Base-by-base conservation (phyloP, 176 grass and related monocot species). In the Carex scoparia region DNA sequence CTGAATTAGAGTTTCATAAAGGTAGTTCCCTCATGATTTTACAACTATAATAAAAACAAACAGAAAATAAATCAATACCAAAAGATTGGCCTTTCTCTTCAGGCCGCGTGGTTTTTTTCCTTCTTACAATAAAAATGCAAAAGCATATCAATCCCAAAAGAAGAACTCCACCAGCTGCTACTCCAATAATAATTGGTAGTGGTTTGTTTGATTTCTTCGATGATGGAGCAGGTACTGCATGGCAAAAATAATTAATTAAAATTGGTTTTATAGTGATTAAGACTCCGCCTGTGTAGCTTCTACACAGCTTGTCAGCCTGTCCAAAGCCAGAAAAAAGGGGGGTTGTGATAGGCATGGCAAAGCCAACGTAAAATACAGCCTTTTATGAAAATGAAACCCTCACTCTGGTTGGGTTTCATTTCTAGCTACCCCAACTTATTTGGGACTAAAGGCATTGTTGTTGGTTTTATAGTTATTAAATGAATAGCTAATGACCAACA, bases 81-180 rank as follows among this genome's bases (percentile, higher is more conserved):
- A 86, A 94, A 31, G 90, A 90, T 49, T 69, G 87, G 78, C 87
- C 89, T 82, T 71, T 81, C 54, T 91, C 89, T 79, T 89, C 86
- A 63, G 67, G 81, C 65, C 69, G 40, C 33, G 59, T 85, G 3
- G 69, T 44, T 27, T 65, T 84, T 78, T 42, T 91, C 75, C 65
- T 86, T 70, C 74, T 92, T 27, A 79, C 7, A 12, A 89, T 69
- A 37, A 86, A 48, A 40, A 88, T 49, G 7, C 67, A 13, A 70
- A 94, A 40, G 61, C 58, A 18, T n/a, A 92, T 16, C 40, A 92
- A 0, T 64, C 56, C 6, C 4, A 77, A 66, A 6, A 61, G 15
- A 83, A 94, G 44, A 89, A 85, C 87, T 7, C 79, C 92, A 32
- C 90, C 92, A 18, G 40, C 89, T 48, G 87, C 16, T 8, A 54